A percentile compares a stretch with the other conserved stretches of the same genome.
Evolutionary conservation across 1,284 basidiomycete species (phyloP).

Genomic region (Ceratobasidium sp.): DNA sequence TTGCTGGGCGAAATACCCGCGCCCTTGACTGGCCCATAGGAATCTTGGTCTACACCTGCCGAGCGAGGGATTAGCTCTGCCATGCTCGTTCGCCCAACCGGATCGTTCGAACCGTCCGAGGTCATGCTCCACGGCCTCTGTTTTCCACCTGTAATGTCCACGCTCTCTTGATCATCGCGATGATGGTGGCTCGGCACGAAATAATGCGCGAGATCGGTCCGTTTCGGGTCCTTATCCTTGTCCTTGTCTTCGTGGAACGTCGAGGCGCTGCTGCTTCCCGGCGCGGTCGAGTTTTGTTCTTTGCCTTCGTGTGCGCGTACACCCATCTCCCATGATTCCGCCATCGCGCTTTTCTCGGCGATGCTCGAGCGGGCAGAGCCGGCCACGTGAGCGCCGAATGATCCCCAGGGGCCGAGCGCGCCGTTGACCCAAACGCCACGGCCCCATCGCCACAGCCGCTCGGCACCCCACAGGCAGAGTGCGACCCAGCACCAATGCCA

Average conservation of each 20-base stretch:
- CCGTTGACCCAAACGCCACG: conserved; percentile 74
- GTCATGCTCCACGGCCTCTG: conserved; percentile 26
- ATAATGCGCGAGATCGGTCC: not conserved
- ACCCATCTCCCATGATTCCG: conserved; percentile 42
- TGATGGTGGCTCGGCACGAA: not conserved
- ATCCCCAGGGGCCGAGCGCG: conserved; percentile 46
- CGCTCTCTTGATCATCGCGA: not conserved
- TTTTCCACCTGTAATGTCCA: conserved; percentile 15
- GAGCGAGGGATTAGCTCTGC: conserved; percentile 19
- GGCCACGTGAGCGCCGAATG: conserved; percentile 16
- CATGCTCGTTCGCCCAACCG: conserved; percentile 5
- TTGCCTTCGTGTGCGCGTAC: conserved; percentile 16
- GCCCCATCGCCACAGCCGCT: conserved; percentile 66
- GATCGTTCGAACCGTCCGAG: not conserved
- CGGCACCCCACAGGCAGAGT: conserved; percentile 68
- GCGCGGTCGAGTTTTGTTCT: not conserved
- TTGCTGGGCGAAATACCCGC: conserved; percentile 16
- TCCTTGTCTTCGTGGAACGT: conserved; percentile 11
- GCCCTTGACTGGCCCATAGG: conserved; percentile 17
- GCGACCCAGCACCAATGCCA: conserved; percentile 74
- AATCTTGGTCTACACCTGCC: conserved; percentile 4
- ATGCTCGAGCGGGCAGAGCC: not conserved
- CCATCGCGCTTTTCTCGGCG: not conserved
- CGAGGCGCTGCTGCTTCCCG: conserved; percentile 13
- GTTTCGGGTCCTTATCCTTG: not conserved